Base-by-base conservation (phyloP, 2,329 filamentous ascomycete species). In the Pseudopyricularia cyperi region DNA sequence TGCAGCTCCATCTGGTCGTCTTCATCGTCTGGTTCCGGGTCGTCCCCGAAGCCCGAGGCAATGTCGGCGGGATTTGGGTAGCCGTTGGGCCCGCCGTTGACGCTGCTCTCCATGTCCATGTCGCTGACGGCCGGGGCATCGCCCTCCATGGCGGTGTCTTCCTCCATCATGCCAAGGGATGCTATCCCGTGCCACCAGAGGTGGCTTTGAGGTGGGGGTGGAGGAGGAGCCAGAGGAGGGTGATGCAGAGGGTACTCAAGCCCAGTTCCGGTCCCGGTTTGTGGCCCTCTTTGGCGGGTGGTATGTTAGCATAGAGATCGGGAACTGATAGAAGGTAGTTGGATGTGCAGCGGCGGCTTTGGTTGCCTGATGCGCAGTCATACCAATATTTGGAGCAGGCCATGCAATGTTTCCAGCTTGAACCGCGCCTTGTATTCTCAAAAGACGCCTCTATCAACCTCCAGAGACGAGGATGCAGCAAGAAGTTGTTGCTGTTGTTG, bases 41-140 rank as follows among this genome's bases (percentile, higher is more conserved):
- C n/a, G 55, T 56, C 39, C 50, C 24, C 28, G 26, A 46, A 51
- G 26, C 39, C 39, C 32, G 14, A 12, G 14, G 28, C 56, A 4
- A 61, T 62, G 44, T 64, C 64, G 28, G 66, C 65, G 7, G 66
- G 61, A n/a, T 66, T 65, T 17, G 62, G 52, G 50, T 66, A 59
- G 33, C 67, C 68, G 51, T 70, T 71, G 14, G 67, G 59, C 6
- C 63, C 46, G 64, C 15, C 30, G 30, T 44, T 44, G 39, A 26
- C 19, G 28, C 28, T 30, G 28, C 28, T 30, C 28, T 30, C 8
- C 22, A 15, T 15, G 46, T 35, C 22, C 19, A 54, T 57, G 32
- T 54, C 57, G 58, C 60, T 60, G 42, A 52, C 22, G 48, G 48
- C 19, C 24, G 37, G 14, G 30, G n/a, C 17, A 35, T 35, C 35